Evolutionary conservation across 768 basidiomycete genomes (phyloP).

Genomic region (Podaxis mareebaensis): DNA sequence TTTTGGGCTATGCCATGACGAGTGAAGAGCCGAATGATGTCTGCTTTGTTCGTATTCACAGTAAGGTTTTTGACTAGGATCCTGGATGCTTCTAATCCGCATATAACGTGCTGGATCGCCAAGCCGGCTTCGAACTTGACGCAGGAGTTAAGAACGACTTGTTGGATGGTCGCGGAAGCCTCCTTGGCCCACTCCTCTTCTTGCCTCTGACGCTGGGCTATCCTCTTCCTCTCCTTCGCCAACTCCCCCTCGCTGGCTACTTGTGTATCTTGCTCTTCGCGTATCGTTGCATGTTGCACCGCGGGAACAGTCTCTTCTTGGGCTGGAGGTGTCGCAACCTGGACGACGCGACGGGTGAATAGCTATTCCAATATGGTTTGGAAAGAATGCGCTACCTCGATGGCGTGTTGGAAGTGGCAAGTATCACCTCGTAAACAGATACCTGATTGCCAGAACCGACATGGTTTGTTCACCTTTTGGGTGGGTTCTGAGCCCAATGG

Average conservation of each 20-base stretch:
- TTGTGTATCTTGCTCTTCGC: no score
- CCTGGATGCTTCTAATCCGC: slow-evolving; percentile 20
- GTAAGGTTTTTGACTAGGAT: slow-evolving; percentile 19
- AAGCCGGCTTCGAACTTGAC: slow-evolving; percentile 26
- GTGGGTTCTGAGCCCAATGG: no score
- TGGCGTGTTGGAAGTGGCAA: no score
- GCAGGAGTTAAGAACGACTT: slow-evolving; percentile 18
- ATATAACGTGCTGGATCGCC: slow-evolving; percentile 13
- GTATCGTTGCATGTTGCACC: no score
- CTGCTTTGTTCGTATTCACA: slow-evolving; percentile 10
- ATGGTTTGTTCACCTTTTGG: no score
- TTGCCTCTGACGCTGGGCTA: neutral
- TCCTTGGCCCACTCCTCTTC: slow-evolving; percentile 15
- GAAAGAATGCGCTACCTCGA: no score
- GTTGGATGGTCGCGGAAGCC: slow-evolving; percentile 11
- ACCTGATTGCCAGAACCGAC: no score
- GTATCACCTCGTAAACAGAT: no score
- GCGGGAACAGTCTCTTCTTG: no score
- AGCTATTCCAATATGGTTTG: no score
- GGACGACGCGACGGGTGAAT: no score
- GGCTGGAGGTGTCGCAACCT: no score
- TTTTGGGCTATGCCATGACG: slow-evolving; percentile 12
- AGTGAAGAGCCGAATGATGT: slow-evolving; percentile 19
- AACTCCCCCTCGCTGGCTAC: neutral
- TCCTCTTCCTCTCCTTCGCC: slow-evolving; percentile 1